Conservation (phyloP, 371 early-diverging fungal genomes). For the Mucor irregularis region DNA sequence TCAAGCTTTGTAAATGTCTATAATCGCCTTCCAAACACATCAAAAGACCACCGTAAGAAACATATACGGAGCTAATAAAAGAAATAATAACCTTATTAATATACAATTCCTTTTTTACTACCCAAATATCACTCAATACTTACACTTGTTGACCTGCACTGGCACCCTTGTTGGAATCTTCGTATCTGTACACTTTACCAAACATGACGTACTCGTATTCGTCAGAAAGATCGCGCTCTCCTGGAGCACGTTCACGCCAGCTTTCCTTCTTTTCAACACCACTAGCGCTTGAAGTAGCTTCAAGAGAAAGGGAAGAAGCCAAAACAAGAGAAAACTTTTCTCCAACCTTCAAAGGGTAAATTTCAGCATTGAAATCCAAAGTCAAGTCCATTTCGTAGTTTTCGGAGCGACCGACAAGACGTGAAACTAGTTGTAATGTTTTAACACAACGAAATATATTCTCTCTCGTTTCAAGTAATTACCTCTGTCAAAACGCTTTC, state of each 20-base stretch:
- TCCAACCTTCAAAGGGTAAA: constrained; percentile 83
- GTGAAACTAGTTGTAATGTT: constrained; percentile 69
- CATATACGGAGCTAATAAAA: constrained; percentile 69
- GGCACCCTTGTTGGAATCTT: constrained; percentile 60
- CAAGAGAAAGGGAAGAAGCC: constrained; percentile 74
- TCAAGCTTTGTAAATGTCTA: constrained; percentile 79
- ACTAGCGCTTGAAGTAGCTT: constrained; percentile 34
- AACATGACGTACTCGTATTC: constrained; percentile 98
- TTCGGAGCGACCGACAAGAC: constrained; percentile 83
- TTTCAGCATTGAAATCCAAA: constrained; percentile 91
- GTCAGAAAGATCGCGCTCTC: constrained; percentile 82
- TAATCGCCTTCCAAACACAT: constrained; percentile 90
- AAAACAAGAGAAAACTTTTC: constrained; percentile 86
- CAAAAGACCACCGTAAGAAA: constrained; percentile 93
- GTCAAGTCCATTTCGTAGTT: constrained; percentile 88
- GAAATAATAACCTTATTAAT: neutral
- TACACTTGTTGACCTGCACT: constrained; percentile 70
- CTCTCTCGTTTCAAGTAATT: constrained; percentile 15
- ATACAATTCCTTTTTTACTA: neutral
- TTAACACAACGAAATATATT: neutral
- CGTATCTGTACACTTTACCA: constrained; percentile 94
- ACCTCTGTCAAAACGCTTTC: constrained; percentile 94
- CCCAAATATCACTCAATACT: constrained; percentile 31
- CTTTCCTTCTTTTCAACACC: constrained; percentile 58
- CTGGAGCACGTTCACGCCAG: constrained; percentile 65